Evolutionary conservation across 78 protist genomes (phyloP).

Genomic region (Planoprotostelium fungivorum): DNA sequence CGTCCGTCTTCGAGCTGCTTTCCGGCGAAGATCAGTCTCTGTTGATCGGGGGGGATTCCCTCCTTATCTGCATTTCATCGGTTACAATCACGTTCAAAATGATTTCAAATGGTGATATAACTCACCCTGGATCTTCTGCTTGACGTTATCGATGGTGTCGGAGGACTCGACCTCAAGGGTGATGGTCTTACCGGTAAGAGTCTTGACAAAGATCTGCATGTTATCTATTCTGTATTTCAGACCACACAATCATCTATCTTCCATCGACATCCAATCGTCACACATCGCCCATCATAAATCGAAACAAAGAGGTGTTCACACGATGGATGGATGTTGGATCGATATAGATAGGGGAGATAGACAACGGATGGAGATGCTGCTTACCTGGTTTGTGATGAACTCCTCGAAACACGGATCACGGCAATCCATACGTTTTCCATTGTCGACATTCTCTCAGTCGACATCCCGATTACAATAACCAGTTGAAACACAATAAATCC

Average conservation of each 20-base stretch:
- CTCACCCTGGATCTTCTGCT: conserved; percentile 95
- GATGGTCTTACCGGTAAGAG: conserved; percentile 98
- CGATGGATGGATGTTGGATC: neutral
- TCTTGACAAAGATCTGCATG: conserved; percentile 97
- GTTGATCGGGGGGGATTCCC: conserved; percentile 99
- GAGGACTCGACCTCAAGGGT: conserved; percentile 95
- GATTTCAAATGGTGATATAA: neutral
- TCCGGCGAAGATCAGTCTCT: conserved; percentile 98
- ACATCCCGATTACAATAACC: neutral
- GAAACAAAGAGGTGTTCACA: neutral
- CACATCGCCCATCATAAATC: neutral
- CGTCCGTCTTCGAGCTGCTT: conserved; percentile 98
- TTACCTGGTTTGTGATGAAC: neutral
- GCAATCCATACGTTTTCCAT: neutral
- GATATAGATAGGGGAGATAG: neutral
- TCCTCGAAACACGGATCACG: neutral
- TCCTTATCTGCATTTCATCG: conserved; percentile 20
- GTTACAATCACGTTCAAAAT: neutral
- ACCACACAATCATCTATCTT: neutral
- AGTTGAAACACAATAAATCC: too few relatives aligned
- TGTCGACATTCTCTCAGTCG: neutral
- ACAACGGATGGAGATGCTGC: neutral
- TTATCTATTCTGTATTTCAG: conserved; percentile 1
- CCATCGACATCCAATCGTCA: neutral
- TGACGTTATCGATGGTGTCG: conserved; percentile 96